Evolutionary conservation across 2,329 filamentous ascomycete species (phyloP).

Genomic region (Nemania diffusa): DNA sequence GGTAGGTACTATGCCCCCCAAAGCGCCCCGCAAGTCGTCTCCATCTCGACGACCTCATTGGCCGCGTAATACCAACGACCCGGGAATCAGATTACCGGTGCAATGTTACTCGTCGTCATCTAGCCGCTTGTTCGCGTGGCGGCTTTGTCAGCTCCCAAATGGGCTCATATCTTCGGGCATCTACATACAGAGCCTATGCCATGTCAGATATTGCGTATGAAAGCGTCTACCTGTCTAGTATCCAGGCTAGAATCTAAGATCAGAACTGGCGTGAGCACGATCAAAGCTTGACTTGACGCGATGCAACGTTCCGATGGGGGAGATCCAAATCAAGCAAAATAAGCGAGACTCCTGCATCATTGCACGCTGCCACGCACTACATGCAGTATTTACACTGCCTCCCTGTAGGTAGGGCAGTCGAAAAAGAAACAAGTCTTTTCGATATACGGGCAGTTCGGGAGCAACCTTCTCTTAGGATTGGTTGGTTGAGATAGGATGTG

Average conservation of each 20-base stretch:
- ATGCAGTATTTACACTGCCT: not conserved
- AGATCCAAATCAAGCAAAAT: slow-evolving; percentile 3
- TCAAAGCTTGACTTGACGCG: not conserved
- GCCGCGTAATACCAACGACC: not conserved
- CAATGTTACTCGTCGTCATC: slow-evolving; percentile 1
- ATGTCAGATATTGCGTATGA: not conserved
- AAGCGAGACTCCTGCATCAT: slow-evolving; percentile 7
- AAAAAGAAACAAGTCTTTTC: not conserved
- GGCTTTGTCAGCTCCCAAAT: not conserved
- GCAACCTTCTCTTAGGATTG: not conserved
- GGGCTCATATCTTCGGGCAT: not conserved
- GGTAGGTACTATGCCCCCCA: not conserved
- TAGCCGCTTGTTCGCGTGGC: not conserved
- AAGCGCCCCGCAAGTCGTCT: not conserved
- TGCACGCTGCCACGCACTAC: not conserved
- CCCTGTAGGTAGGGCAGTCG: not conserved
- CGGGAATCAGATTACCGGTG: slow-evolving; percentile 1
- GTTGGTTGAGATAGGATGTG: not conserved
- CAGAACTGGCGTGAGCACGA: not conserved
- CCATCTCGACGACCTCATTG: not conserved
- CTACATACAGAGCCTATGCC: no score
- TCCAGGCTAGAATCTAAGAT: not conserved
- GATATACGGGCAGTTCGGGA: not conserved
- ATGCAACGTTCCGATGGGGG: slow-evolving; percentile 1
- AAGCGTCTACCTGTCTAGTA: not conserved